Evolutionary conservation across 805 yeast genomes (phyloP).

Genomic region (Barnettozyma sucrosica): DNA sequence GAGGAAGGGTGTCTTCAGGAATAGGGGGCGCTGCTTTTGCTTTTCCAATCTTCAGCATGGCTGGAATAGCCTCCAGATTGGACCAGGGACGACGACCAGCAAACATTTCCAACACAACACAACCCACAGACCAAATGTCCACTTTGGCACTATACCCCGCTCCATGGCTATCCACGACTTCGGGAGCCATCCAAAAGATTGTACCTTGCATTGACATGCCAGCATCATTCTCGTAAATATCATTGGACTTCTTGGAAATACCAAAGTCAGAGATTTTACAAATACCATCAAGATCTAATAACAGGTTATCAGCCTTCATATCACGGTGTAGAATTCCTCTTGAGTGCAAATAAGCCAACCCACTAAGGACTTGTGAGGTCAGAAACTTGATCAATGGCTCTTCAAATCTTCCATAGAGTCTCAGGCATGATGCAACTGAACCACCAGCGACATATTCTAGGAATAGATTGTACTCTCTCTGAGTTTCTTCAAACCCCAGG

Average conservation of each 20-base stretch:
- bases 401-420: constrained; percentile 80
- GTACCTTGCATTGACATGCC: constrained; percentile 99
- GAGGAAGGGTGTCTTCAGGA: constrained; percentile 74
- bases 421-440: constrained; percentile 79
- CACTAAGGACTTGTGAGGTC: constrained; percentile 74
- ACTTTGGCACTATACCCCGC: constrained; percentile 97
- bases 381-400: constrained; percentile 68
- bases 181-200: constrained; percentile 99
- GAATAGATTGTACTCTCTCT: constrained; percentile 75
- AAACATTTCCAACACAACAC: constrained; percentile 95
- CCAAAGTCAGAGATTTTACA: constrained; percentile 97
- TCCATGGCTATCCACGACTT: constrained; percentile 84
- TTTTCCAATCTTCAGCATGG: constrained; percentile 83
- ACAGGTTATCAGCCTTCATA: constrained; percentile 86
- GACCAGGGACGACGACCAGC: constrained; percentile 98
- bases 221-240: constrained; percentile 84
- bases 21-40: constrained; percentile 92
- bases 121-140: constrained; percentile 97
- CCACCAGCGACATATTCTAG: constrained; percentile 98
- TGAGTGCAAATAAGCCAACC: constrained; percentile 81
- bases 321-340: constrained; percentile 90
- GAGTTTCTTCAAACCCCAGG: constrained; percentile 79
- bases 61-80: constrained; percentile 89
- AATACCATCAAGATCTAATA: constrained; percentile 86
- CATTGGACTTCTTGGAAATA: constrained; percentile 78